Base-by-base conservation (phyloP, 2,329 filamentous ascomycete species). In the Penicillium italicum region DNA sequence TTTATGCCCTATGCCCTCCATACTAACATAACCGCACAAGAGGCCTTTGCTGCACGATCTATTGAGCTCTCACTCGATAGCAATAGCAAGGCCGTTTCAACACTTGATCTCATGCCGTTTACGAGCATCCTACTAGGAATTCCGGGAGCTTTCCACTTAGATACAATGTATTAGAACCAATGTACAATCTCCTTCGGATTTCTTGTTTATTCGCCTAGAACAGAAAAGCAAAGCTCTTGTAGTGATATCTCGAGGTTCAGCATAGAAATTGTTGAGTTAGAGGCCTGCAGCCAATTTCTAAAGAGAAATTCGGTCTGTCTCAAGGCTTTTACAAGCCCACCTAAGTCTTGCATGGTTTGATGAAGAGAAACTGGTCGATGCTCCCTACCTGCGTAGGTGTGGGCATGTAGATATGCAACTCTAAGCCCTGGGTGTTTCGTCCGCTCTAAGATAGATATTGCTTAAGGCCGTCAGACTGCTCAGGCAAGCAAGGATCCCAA, bases 1-100 rank as follows among this genome's bases (percentile, higher is more conserved):
- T 4, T 6, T 47, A 26, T 28, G 11, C 42, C 24, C 28, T 33
- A 22, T 31, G 9, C 43, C 22, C 14, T 26, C 5, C 11, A 26
- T 50, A 60, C 58, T 57, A 44, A 61, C 60, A 56, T 44, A 42
- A 44, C 26, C 50, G 38, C 45, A 44, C 53, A 55, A 46, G 51
- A 56, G 50, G 48, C 34, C 51, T 44, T 57, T 43, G 31, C 44
- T 57, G 22, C n/a, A 8, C 6, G 44, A 28, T 43, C 50, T 49
- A 48, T 54, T 45, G 46, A 51, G 44, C 11, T 55, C 40, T 48
- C 40, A 58, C 42, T 49, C 55, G 42, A 47, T 57, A 56, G 52
- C 36, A 58, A 46, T 55, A 40, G 55, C 49, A 55, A 58, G 61
- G 63, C 53, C 62, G 59, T 66, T 66, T 66, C 63, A 67, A 66